phyloP scores from a whole-genome alignment of 108 stramenopile genomes.

The Phaeodactylum tricornutum region DNA sequence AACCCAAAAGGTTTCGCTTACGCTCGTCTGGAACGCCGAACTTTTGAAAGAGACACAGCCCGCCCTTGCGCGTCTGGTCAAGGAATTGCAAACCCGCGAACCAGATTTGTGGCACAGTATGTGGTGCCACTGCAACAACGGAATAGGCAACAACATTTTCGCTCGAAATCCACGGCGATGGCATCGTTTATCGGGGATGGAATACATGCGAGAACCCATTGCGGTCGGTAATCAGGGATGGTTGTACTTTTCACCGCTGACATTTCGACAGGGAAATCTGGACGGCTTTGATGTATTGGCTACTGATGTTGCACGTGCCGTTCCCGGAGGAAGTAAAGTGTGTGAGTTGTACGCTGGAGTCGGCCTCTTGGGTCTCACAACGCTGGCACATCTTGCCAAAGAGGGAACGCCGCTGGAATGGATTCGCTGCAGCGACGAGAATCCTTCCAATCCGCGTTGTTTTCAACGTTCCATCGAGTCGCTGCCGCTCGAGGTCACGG shows the following conservation, averaged over 20 bases:
- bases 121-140: conserved; percentile 81
- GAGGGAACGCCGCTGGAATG: conserved; percentile 42
- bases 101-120: conserved; percentile 71
- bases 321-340: conserved; percentile 58
- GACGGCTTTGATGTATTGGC: conserved; percentile 86
- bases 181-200: conserved; percentile 58
- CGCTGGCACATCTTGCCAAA: conserved; percentile 50
- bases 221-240: conserved; percentile 43
- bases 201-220: conserved; percentile 69
- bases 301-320: conserved; percentile 50
- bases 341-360: conserved; percentile 95
- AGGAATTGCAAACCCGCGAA: conserved; percentile 38
- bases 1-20: conserved; percentile 70
- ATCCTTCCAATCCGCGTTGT: conserved; percentile 80
- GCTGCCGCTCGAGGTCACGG: conserved; percentile 11
- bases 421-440: conserved; percentile 89
- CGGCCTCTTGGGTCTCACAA: conserved; percentile 83
- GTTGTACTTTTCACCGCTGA: conserved; percentile 78
- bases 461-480: conserved; percentile 58
- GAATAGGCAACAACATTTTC: conserved; percentile 58
- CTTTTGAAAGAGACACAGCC: conserved; percentile 61
- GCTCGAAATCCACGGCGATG: conserved; percentile 44
- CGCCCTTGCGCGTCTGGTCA: conserved; percentile 49
- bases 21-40: conserved; percentile 84
- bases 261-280: conserved; percentile 92